Percentiles rank a stretch among this genome's conserved stretches.
Conservation (phyloP, 148 eudicot species). For the Silene uniflora region DNA sequence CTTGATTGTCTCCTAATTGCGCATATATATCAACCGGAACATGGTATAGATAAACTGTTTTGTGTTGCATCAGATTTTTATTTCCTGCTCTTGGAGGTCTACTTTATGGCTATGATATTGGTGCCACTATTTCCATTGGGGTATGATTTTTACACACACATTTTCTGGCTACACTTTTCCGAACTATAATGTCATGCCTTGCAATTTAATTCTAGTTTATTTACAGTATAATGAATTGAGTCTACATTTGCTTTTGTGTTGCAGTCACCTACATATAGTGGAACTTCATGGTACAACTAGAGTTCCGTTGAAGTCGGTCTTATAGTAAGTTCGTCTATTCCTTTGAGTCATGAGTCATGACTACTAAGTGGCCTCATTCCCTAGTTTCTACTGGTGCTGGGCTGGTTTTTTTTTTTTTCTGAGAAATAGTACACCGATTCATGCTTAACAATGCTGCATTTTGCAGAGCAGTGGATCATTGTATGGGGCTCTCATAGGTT, state of each 20-base stretch:
- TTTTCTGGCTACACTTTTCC: background rate
- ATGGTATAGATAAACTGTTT: background rate
- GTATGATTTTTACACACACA: constrained; percentile 29
- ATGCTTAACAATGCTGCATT: background rate
- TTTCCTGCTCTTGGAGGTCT: constrained; percentile 97
- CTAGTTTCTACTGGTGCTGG: background rate
- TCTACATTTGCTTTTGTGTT: background rate
- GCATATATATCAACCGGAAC: too few relatives aligned
- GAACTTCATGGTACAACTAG: constrained; percentile 83
- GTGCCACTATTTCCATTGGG: constrained; percentile 71
- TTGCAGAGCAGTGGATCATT: constrained; percentile 93
- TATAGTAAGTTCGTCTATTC: constrained; percentile 49
- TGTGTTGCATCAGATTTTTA: constrained; percentile 57
- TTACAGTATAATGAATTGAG: too few relatives aligned
- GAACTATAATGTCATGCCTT: too few relatives aligned
- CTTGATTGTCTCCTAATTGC: too few relatives aligned
- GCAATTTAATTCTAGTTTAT: too few relatives aligned
- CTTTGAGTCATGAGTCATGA: constrained; percentile 10
- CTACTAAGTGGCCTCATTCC: background rate
- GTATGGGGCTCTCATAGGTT: constrained; percentile 94
- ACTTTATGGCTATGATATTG: constrained; percentile 94
- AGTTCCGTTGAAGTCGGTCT: constrained; percentile 81
- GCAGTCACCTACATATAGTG: constrained; percentile 82
- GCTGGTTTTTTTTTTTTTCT: background rate
- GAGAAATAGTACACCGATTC: background rate